These are phyloP conservation scores for Cenococcum geophilum DNA, from an alignment of 495 filamentous ascomycete genomes.

Conservation along the genomic window DNA sequence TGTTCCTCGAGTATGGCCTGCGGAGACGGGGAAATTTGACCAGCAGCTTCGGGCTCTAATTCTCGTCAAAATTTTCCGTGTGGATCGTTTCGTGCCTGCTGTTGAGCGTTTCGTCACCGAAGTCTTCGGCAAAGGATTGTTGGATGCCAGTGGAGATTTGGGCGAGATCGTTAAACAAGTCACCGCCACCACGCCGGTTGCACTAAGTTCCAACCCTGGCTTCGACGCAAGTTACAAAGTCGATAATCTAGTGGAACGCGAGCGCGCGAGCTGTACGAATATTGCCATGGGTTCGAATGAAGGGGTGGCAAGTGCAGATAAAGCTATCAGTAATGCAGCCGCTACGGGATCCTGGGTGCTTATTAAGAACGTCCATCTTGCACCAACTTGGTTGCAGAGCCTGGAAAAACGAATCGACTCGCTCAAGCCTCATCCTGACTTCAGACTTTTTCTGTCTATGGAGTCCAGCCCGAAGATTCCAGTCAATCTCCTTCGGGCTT, in stretches of 20 bases:
- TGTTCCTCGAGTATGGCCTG: constrained; percentile 73
- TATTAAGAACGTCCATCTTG: constrained; percentile 98
- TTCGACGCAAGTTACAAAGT: constrained; percentile 99
- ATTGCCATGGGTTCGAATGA: constrained; percentile 99
- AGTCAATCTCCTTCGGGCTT: constrained; percentile 89
- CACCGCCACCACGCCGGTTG: constrained; percentile 74
- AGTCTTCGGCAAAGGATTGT: constrained; percentile 78
- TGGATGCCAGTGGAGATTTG: constrained; percentile 77
- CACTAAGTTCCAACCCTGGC: constrained; percentile 86
- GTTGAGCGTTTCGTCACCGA: constrained; percentile 84
- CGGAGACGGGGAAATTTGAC: constrained; percentile 57
- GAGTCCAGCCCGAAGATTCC: constrained; percentile 95
- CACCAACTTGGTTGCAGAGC: constrained; percentile 91
- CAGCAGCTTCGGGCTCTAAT: constrained; percentile 77
- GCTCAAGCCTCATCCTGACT: constrained; percentile 88
- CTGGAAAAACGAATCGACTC: constrained; percentile 94
- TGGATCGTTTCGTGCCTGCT: constrained; percentile 89
- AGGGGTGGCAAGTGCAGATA: constrained; percentile 83
- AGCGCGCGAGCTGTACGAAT: constrained; percentile 76
- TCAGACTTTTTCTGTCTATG: constrained; percentile 96
- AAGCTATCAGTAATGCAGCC: constrained; percentile 88
- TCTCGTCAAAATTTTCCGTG: constrained; percentile 86
- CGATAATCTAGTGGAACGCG: constrained; percentile 82
- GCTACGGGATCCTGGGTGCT: constrained; percentile 92
- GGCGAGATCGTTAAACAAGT: constrained; percentile 80